Base-by-base conservation (phyloP, 768 basidiomycete genomes). In the Dioszegia hungarica region DNA sequence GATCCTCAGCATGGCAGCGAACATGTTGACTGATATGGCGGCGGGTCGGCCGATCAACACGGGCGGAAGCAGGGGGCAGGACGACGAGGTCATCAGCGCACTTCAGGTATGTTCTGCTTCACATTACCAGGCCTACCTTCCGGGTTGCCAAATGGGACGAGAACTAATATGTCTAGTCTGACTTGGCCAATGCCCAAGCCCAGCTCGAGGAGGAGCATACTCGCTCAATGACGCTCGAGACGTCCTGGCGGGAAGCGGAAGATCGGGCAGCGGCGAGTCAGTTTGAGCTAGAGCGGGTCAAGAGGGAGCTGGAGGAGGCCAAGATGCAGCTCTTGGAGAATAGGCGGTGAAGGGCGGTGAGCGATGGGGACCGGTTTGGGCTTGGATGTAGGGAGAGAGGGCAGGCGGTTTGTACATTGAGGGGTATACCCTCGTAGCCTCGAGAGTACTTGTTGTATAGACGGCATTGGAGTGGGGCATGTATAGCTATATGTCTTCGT, bases 1-100 rank as follows among this genome's bases (percentile, higher is more conserved):
- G 2, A 87, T 97, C 60, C 85, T 98, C 20, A 80, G 83, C 2
- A 87, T 87, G 31, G 90, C 92, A 1, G 91, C 91, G 34, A 88
- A 66, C 93, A 97, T 75, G 91, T 98, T 71, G 85, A n/a, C n/a
- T n/a, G n/a, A n/a, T n/a, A n/a, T n/a, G n/a, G n/a, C n/a, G n/a
- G n/a, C n/a, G n/a, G n/a, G n/a, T n/a, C n/a, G n/a, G n/a, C n/a
- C n/a, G n/a, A n/a, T n/a, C n/a, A n/a, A n/a, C n/a, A n/a, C n/a
- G n/a, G n/a, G n/a, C n/a, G n/a, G n/a, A n/a, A n/a, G n/a, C n/a
- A n/a, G n/a, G n/a, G n/a, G n/a, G n/a, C n/a, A n/a, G n/a, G n/a
- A n/a, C n/a, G n/a, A n/a, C n/a, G n/a, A n/a, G n/a, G n/a, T n/a
- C n/a, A n/a, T n/a, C n/a, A n/a, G n/a, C n/a, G n/a, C n/a, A n/a